Evolutionary conservation across 257 asterid species (phyloP), one percentile per base, ranked within the genome.

Genomic region (Rehmannia glutinosa): DNA sequence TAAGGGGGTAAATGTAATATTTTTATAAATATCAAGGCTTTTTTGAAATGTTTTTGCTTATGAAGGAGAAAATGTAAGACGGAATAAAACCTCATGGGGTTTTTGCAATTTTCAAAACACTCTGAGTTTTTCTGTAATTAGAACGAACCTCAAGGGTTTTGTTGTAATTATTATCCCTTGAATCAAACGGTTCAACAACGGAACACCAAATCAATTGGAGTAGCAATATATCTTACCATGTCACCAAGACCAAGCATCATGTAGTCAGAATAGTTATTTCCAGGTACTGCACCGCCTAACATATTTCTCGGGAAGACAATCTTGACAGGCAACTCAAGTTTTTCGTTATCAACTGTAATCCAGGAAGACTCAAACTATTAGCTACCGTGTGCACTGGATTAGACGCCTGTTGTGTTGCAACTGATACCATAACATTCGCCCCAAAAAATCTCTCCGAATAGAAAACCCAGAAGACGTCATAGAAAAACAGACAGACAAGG

Each of bases 211-310:
- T 77, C 76, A 87, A 97, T 97, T 89, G 89, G 28, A 70, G 12
- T 11, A 16, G 67, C 70, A 68, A 30, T 32, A 66, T 8, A 64
- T 49, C 78, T 81, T 82, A 86, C 98, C 98, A 91, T 91, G 78
- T 87, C 98, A 62, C 98, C 98, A 33, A 91, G 95, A 53, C 96
- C 96, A 68, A 88, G 91, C 98, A 91, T 91, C 91, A 91, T 88
- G 81, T 81, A 91, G 64, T 88, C 96, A 56, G 85, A 62, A 64
- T 79, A 78, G 72, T 59, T 75, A 64, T 81, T 76, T 66, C 86
- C 98, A 43, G 90, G 98, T 21, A 88, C 83, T 27, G 77, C 73
- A 66, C 94, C 84, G 6, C 98, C 95, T 36, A 91, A 68, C 82
- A 89, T 56, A 78, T 93, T 82, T 80, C 97, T 85, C 15, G 99